Conservation (phyloP, 768 basidiomycete species). For the Phaffia tasmanica region DNA sequence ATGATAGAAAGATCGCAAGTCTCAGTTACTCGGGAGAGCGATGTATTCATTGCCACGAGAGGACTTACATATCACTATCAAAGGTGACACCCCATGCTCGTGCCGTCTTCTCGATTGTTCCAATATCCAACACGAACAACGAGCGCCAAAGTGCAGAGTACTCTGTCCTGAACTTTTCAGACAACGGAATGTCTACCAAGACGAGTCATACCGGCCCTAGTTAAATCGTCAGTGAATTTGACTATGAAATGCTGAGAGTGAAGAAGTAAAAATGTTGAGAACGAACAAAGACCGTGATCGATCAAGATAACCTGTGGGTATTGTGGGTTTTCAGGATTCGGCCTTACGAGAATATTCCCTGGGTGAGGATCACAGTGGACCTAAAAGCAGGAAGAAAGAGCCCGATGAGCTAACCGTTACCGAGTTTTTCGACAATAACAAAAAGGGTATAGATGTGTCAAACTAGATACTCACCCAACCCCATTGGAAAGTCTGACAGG, state of each 20-base stretch:
- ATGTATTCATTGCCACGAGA: neutral
- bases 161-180: slow-evolving; percentile 56
- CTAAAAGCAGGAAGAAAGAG: slow-evolving; percentile 5
- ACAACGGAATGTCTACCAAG: slow-evolving; percentile 50
- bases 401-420: neutral
- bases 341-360: slow-evolving; percentile 53
- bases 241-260: too few species aligned
- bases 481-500: slow-evolving; percentile 82
- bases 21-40: neutral
- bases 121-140: slow-evolving; percentile 38
- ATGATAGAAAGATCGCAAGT: neutral
- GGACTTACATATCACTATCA: slow-evolving; percentile 36
- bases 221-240: neutral
- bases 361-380: slow-evolving; percentile 51
- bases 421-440: neutral
- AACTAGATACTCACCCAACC: slow-evolving; percentile 58
- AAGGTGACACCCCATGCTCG: slow-evolving; percentile 38
- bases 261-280: neutral
- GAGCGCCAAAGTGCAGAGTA: slow-evolving; percentile 64
- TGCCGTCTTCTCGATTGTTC: slow-evolving; percentile 36
- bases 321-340: slow-evolving; percentile 48
- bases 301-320: slow-evolving; percentile 52
- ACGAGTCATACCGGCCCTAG: too few species aligned
- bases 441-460: neutral
- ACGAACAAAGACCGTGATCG: slow-evolving; percentile 68